Evolutionary conservation across 202 grass and related monocot genomes (phyloP).

Genomic region (Digitaria exilis): DNA sequence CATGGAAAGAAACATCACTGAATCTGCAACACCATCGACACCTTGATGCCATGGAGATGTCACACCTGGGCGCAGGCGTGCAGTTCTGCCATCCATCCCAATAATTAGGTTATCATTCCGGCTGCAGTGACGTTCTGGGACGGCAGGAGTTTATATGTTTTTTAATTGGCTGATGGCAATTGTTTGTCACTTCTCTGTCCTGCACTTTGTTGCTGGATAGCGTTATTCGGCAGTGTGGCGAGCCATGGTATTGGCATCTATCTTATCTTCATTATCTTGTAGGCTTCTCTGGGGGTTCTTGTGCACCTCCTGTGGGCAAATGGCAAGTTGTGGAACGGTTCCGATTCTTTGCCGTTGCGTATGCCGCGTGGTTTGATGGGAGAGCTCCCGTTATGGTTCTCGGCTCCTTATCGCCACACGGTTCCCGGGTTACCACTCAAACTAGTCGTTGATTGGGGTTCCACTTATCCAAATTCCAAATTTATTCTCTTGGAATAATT

Average conservation of each 20-base stretch:
- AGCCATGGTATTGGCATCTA: background rate
- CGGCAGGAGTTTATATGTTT: constrained; percentile 15
- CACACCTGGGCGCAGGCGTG: background rate
- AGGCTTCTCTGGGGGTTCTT: constrained; percentile 10
- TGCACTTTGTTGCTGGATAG: background rate
- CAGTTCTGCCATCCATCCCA: background rate
- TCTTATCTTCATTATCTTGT: constrained; percentile 7
- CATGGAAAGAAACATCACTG: constrained; percentile 10
- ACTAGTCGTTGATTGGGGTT: background rate
- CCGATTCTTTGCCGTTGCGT: constrained; percentile 4
- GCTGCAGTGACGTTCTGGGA: constrained; percentile 25
- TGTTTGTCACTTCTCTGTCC: constrained; percentile 38
- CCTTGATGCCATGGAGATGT: background rate
- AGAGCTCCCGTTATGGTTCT: background rate
- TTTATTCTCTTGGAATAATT: background rate
- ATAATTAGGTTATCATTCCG: constrained; percentile 25
- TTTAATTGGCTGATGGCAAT: constrained; percentile 17
- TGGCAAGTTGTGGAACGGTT: constrained; percentile 12
- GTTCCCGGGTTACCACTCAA: background rate
- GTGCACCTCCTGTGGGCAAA: background rate
- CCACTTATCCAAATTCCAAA: constrained; percentile 11
- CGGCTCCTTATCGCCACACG: background rate
- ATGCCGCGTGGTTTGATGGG: background rate
- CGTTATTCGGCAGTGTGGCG: background rate
- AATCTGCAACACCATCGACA: background rate